Percentiles rank a stretch among this genome's conserved stretches.
phyloP scores from a whole-genome alignment of 2,329 filamentous ascomycete genomes.

The Fusarium dlaminii region DNA sequence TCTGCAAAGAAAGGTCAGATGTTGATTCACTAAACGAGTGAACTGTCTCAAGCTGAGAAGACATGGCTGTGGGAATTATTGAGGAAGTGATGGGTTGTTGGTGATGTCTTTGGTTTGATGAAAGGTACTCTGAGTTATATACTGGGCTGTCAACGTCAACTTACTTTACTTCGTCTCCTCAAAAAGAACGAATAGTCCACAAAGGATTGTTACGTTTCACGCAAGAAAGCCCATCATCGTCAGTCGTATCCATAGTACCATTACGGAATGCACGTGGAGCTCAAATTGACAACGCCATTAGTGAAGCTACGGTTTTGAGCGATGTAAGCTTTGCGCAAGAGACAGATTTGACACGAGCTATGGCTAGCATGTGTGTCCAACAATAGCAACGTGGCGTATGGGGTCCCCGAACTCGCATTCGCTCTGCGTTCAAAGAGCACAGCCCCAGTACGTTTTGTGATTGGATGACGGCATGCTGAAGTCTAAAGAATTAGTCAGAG shows the following conservation, averaged over 20 bases:
- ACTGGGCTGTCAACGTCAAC: neutral
- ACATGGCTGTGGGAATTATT: neutral
- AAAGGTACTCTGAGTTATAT: neutral
- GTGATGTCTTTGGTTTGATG: neutral
- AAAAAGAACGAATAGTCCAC: neutral
- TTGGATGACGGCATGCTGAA: neutral
- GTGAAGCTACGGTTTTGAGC: neutral
- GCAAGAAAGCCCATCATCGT: neutral
- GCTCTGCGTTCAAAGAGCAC: neutral
- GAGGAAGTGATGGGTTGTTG: neutral
- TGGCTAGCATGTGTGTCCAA: neutral
- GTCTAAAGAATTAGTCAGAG: neutral
- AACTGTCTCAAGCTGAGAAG: neutral
- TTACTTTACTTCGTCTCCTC: no score
- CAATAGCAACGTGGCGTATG: neutral
- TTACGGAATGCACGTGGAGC: neutral
- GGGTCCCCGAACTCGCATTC: neutral
- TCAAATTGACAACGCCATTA: neutral
- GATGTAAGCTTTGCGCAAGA: neutral
- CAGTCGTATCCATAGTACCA: neutral
- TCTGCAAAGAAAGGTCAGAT: neutral
- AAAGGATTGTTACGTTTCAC: neutral
- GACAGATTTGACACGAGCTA: neutral
- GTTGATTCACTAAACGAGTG: no score
- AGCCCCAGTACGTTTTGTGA: neutral